Base-by-base conservation (phyloP, 2,329 filamentous ascomycete genomes). In the Leptographium procerum region DNA sequence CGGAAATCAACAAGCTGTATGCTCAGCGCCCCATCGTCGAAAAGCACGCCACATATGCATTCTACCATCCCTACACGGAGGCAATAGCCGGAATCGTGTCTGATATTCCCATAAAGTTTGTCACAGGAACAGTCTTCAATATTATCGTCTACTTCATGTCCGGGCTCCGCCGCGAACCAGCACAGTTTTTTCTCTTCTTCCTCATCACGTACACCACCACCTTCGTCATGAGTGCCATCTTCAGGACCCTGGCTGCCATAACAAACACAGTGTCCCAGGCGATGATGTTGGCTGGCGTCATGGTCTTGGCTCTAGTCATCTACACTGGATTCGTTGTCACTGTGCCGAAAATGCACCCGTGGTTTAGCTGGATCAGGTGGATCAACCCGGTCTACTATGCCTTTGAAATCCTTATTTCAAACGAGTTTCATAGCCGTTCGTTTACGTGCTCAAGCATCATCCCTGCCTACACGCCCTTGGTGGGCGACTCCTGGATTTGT, bases 1-100 rank as follows among this genome's bases (percentile, higher is more conserved):
- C 92, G 43, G 89, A 94, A 77, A 94, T 96, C 69, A 72, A 94
- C 48, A 91, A 88, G 0, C 79, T 96, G 9, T 96, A 94, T 68
- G 82, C 88, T 1, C 90, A 96, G 81, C 86, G 91, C 45, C 87
- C 88, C 1, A 95, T 96, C 65, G 89, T 96, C 60, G 90, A 96
- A 69, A 96, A 96, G 69, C 91, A 96, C 65, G 75, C 80, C 58
- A 83, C 87, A 59, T 96, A 95, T 68, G 90, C 91, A 28, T 78
- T 96, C 22, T 95, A 96, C 66, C 91, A 95, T 66, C 90, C 91
- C 0, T 90, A 87, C 22, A 87, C 90, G 14, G 91, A 96, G 76
- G 89, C 90, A n/a, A 79, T 89, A 61, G 84, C 88, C 0, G 94
- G 88, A 11, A 94, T 95, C 85, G 72, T 96, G 31, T 87, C 83